Evolutionary conservation across 805 yeast species (phyloP), one percentile per base, ranked within the genome.

Genomic region (Candida corydali): DNA sequence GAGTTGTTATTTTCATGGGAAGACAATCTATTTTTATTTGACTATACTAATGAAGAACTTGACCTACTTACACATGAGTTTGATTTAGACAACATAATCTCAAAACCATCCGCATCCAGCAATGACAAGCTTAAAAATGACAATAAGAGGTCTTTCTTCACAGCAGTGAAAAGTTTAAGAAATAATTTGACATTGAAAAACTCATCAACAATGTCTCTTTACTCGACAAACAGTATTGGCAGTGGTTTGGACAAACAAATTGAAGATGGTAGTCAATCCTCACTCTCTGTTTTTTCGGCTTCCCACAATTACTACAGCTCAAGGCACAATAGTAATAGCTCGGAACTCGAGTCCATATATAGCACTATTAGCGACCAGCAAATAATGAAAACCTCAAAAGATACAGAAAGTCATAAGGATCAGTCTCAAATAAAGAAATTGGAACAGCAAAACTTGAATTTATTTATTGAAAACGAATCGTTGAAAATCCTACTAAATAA

Each of bases 1-100:
- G 60, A 61, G 24, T 43, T 61, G 29, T 51, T 65, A 30, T 44
- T 64, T 22, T 50, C 56, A 5, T 64, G 67, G 60, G 65, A 66
- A 36, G 65, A 57, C 23, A 26, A 47, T 9, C 44, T 63, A 26
- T 64, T 63, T 38, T 20, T 41, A 20, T 16, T 34, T 15, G 37
- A 34, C 5, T 28, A 37, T 11, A 24, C 9, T 20, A 20, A 20
- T 7, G 7, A 7, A 24, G 5, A 24, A 24, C 19, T 35, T 5
- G 32, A 11, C 3, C 18, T 35, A 11, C 8, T 34, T 26, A 35
- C 28, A 18, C 32, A 37, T 28, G 22, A 29, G 6, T 23, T 6
- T 7, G n/a, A 26, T 5, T 14, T 20, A n/a, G 25, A 7, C 12
- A 11, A 20, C 5, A 9, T 17, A 19, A 9, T 16, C 6, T 7